These are phyloP conservation scores for Clonostachys solani DNA, from an alignment of 2,329 filamentous ascomycete genomes.

Conservation along the genomic window DNA sequence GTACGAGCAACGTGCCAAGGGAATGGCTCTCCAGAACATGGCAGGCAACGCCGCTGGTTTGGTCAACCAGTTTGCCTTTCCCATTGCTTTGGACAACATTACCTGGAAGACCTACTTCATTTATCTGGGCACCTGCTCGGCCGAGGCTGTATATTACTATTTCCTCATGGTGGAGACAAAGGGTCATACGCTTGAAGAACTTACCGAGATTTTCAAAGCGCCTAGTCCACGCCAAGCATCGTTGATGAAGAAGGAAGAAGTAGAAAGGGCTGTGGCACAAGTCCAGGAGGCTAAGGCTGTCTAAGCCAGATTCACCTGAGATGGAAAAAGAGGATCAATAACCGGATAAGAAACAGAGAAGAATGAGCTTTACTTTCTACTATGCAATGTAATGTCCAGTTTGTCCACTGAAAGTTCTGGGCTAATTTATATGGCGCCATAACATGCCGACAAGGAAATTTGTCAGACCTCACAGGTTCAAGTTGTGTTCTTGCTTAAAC, in stretches of 20 bases:
- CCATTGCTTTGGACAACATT: conserved; percentile 42
- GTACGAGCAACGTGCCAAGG: conserved; percentile 52
- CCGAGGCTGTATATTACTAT: conserved; percentile 13
- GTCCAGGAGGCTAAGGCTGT: neutral
- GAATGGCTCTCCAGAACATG: conserved; percentile 44
- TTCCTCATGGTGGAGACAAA: conserved; percentile 21
- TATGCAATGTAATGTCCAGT: too few relatives aligned
- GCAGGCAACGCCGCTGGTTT: conserved; percentile 38
- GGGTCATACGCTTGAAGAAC: conserved; percentile 49
- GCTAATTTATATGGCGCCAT: too few relatives aligned
- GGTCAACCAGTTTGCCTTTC: conserved; percentile 39
- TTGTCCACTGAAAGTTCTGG: too few relatives aligned
- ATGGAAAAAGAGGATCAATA: too few relatives aligned
- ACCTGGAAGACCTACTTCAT: conserved; percentile 50
- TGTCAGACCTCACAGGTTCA: too few relatives aligned
- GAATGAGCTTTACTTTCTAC: too few relatives aligned
- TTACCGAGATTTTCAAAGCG: conserved; percentile 50
- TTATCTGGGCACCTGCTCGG: conserved; percentile 36
- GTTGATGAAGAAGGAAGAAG: neutral
- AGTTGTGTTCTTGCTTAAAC: too few relatives aligned
- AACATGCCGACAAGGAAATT: too few relatives aligned
- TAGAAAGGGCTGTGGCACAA: neutral
- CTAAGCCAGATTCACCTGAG: neutral
- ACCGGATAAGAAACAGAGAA: too few relatives aligned
- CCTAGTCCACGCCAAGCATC: conserved; percentile 21